Base-by-base conservation (phyloP, 2,329 filamentous ascomycete species). In the Elsinoe necatrix region DNA sequence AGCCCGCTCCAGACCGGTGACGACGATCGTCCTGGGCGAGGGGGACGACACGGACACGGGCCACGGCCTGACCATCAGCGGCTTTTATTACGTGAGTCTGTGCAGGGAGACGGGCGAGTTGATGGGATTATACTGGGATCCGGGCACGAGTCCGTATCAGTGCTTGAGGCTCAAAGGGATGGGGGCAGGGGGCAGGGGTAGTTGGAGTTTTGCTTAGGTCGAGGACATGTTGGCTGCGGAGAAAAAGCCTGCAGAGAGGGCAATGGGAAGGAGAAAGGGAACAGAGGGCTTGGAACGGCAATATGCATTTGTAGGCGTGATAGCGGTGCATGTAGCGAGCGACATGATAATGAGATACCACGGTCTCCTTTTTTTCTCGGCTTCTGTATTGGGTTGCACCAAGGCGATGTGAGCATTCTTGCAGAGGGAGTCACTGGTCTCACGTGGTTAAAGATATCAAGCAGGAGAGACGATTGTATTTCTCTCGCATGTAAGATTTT, bases 111-210 rank as follows among this genome's bases (percentile, higher is more conserved):
- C 76, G 62, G 78, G 78, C 1, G 61, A 60, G 14, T 67, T 79
- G 3, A 73, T 79, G 61, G 78, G 78, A 0, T 65, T 80, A 60
- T 80, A 80, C 64, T 79, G 75, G 63, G 78, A 80, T 68, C 76
- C 76, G n/a, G 71, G 73, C 62, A 76, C 73, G 60, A 76, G 74
- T 57, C 78, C 77, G 48, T 79, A 77, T 65, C 78, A 80, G 68
- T 72, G 73, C 61, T 63, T 80, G 62, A 71, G 70, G 61, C 63
- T 80, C 60, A 69, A 68, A 55, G 72, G 71, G 34, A 61, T 62
- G 42, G 62, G 61, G 3, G 63, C 64, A 3, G 73, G 72, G 0
- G 58, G 62, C 16, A 71, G 72, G 59, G 66, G 59, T 6, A 68
- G 66, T 34, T 73, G 72, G 71, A 67, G 62, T 29, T 74, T 76